Percentiles rank a stretch among this genome's conserved stretches.
phyloP scores from a whole-genome alignment of 2,329 filamentous ascomycete genomes.

The Colletotrichum simmondsii region DNA sequence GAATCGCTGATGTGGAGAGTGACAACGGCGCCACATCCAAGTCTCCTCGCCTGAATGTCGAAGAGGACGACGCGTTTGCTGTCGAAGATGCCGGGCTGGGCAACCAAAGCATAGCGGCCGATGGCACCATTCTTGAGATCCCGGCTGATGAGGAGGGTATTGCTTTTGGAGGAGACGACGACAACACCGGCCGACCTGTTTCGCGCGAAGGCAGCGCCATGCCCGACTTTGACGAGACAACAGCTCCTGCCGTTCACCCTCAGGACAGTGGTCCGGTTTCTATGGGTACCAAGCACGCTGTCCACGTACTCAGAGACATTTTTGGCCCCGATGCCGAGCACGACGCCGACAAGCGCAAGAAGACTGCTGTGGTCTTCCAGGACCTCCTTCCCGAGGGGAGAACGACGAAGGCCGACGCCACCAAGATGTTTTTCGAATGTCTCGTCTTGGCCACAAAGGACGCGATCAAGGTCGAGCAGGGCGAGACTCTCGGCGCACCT shows the following conservation, averaged over 20 bases:
- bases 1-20: constrained; percentile 81
- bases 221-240: constrained; percentile 83
- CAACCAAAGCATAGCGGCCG: constrained; percentile 61
- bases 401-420: constrained; percentile 89
- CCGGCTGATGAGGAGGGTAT: constrained; percentile 66
- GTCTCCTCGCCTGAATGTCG: constrained; percentile 75
- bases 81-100: constrained; percentile 63
- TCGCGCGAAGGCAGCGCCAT: constrained; percentile 56
- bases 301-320: constrained; percentile 90
- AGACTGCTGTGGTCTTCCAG: constrained; percentile 86
- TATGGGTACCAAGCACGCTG: constrained; percentile 92
- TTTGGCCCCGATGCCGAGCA: constrained; percentile 81
- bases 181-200: constrained; percentile 49
- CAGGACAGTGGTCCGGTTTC: constrained; percentile 89
- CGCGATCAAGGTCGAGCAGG: constrained; percentile 95
- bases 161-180: constrained; percentile 54
- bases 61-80: constrained; percentile 70
- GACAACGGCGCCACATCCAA: constrained; percentile 69
- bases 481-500: constrained; percentile 77
- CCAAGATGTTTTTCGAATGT: constrained; percentile 99
- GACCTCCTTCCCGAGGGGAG: constrained; percentile 85
- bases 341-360: constrained; percentile 78
- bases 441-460: constrained; percentile 97
- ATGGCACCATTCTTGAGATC: constrained; percentile 74
- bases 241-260: constrained; percentile 79